phyloP scores from a whole-genome alignment of 192 early-diverging fungal genomes.

The Kickxella alabastrina region DNA sequence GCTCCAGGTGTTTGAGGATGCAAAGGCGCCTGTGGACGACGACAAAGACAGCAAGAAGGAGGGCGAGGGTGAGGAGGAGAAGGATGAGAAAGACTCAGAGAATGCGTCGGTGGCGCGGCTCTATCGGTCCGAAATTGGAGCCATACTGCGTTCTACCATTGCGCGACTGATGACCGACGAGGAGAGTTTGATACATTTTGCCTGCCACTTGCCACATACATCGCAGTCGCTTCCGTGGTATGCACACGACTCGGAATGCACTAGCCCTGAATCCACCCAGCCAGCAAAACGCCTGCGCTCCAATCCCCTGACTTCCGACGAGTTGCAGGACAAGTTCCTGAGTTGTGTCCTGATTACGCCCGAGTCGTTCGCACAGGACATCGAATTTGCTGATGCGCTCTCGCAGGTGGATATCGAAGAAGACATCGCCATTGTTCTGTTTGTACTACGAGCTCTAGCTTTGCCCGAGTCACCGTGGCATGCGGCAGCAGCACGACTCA shows the following conservation, averaged over 20 bases:
- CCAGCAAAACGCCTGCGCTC: neutral
- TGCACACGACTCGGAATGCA: neutral
- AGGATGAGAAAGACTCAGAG: too few species aligned
- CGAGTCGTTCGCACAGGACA: conserved; percentile 22
- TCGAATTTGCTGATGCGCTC: conserved; percentile 16
- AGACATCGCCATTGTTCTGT: conserved; percentile 24
- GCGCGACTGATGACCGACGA: neutral
- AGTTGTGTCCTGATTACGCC: conserved; percentile 15
- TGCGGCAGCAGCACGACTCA: conserved; percentile 11
- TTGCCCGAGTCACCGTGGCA: conserved; percentile 19
- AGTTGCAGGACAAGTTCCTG: conserved; percentile 2
- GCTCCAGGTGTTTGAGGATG: conserved; percentile 15
- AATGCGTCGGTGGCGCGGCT: conserved; percentile 49
- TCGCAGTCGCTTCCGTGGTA: conserved; percentile 6
- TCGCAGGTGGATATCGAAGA: conserved; percentile 28
- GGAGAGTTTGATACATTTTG: conserved; percentile 9
- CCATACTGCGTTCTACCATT: conserved; percentile 18
- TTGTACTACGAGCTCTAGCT: conserved; percentile 17
- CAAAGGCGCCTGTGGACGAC: neutral
- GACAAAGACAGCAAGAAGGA: conserved; percentile 11
- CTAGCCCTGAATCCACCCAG: neutral
- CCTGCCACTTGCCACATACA: neutral
- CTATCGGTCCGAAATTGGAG: conserved; percentile 50
- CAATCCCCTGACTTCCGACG: neutral
- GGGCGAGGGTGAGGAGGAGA: neutral